phyloP scores from a whole-genome alignment of 2,329 filamentous ascomycete genomes.

The Colletotrichum lentis region DNA sequence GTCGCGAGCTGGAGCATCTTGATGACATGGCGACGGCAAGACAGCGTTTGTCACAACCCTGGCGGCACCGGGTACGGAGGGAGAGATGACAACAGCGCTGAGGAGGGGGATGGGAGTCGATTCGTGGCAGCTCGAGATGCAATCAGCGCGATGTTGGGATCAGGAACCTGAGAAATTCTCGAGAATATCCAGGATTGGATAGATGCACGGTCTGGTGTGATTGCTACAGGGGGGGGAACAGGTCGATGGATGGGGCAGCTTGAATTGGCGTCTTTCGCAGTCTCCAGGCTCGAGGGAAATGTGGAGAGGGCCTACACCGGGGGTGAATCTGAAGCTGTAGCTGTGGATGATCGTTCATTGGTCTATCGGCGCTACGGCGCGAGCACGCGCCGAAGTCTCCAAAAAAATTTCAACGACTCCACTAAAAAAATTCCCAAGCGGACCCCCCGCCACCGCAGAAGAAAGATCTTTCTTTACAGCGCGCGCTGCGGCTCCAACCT shows the following conservation, averaged over 20 bases:
- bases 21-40: conserved; percentile 32
- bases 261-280: neutral
- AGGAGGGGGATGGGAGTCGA: conserved; percentile 11
- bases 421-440: conserved; percentile 37
- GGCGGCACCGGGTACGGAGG: neutral
- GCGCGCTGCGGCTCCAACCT: conserved; percentile 29
- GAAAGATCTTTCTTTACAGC: conserved; percentile 34
- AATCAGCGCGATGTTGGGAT: conserved; percentile 16
- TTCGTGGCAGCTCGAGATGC: conserved; percentile 24
- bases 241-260: neutral
- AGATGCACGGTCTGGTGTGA: conserved; percentile 18
- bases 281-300: neutral
- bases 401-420: conserved; percentile 34
- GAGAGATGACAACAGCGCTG: conserved; percentile 2
- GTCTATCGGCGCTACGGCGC: conserved; percentile 30
- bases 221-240: neutral
- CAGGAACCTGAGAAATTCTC: conserved; percentile 39
- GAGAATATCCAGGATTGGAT: conserved; percentile 23
- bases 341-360: conserved; percentile 20
- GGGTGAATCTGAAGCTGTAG: conserved; percentile 2
- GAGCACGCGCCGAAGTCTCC: conserved; percentile 30
- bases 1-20: conserved; percentile 34
- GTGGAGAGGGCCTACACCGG: neutral
- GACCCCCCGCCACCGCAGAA: conserved; percentile 25
- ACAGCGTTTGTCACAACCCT: conserved; percentile 22